Base-by-base conservation (phyloP, 73 alveolate genomes). In the Symbiodinium natans region DNA sequence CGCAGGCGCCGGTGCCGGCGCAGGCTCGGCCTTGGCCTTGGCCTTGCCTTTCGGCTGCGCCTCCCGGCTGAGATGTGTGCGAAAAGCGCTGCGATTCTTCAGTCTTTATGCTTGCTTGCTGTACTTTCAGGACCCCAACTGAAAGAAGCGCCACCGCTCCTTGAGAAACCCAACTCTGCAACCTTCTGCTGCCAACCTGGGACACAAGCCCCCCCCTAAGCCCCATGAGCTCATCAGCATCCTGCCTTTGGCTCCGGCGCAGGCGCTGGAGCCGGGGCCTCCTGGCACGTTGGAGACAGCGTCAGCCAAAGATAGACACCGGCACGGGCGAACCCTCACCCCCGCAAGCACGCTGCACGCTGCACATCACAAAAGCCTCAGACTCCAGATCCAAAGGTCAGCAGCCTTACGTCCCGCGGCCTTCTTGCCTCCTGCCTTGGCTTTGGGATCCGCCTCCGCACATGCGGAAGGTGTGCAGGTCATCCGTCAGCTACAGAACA, bases 401-500 rank as follows among this genome's bases (percentile, higher is more conserved):
- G n/a, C n/a, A n/a, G n/a, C n/a, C n/a, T n/a, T n/a, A n/a, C n/a
- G 93, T 83, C 82, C 46, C 23, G 93, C 27, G 41, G 48, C 93
- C 54, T 34, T 83, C 75, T 88, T 88, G 42, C 25, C 34, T 25
- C 43, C 86, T 7, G 95, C 95, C 85, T 63, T 63, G 25, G 95
- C 71, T 83, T 88, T 88, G 38, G 95, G 86, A 31, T 88, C 86
- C 25, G 95, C 86, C 86, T 88, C 33, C 41, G 93, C 93, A n/a
- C n/a, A n/a, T n/a, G n/a, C n/a, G n/a, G n/a, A n/a, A n/a, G n/a
- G n/a, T n/a, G n/a, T n/a, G n/a, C n/a, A n/a, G n/a, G n/a, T n/a
- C n/a, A n/a, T n/a, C n/a, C n/a, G n/a, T n/a, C n/a, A n/a, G n/a
- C n/a, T n/a, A n/a, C n/a, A n/a, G n/a, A n/a, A n/a, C n/a, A n/a